A percentile compares a stretch with the other conserved stretches of the same genome.
Evolutionary conservation across 768 basidiomycete species (phyloP).

Genomic region (Cystofilobasidium bisporidii): DNA sequence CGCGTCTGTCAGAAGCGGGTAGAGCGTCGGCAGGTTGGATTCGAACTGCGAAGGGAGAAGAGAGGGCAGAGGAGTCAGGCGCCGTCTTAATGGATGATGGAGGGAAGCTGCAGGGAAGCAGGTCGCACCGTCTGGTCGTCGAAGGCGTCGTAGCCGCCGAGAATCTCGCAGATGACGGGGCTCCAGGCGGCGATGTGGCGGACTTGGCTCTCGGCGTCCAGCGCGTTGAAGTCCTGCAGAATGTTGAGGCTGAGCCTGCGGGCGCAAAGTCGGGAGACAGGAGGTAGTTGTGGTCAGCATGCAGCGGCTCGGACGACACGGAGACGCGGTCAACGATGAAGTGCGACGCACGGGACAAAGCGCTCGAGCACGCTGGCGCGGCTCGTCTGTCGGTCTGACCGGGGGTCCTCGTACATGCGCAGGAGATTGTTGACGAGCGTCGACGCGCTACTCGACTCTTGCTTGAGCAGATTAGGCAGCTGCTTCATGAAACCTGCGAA

Average conservation of each 20-base stretch:
- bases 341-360: constrained; percentile 54
- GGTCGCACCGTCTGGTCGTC: constrained; percentile 77
- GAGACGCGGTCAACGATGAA: background rate
- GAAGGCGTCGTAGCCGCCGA: constrained; percentile 79
- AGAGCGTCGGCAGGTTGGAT: constrained; percentile 77
- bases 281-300: constrained; percentile 50
- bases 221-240: constrained; percentile 77
- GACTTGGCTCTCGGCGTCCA: constrained; percentile 79
- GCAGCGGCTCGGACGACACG: background rate
- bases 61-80: background rate
- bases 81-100: too few species aligned
- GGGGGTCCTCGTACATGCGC: constrained; percentile 84
- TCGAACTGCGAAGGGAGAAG: constrained; percentile 58
- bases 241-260: constrained; percentile 75
- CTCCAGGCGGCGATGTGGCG: constrained; percentile 97
- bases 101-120: too few species aligned
- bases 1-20: constrained; percentile 78
- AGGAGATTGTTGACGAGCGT: constrained; percentile 85
- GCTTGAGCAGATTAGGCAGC: constrained; percentile 89
- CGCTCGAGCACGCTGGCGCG: constrained; percentile 61
- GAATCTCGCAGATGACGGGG: constrained; percentile 91
- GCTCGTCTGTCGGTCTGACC: constrained; percentile 59
- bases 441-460: constrained; percentile 93
- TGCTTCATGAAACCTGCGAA: constrained; percentile 97
- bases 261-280: constrained; percentile 45